Base-by-base conservation (phyloP, 2,329 filamentous ascomycete genomes). In the Bisporella sp. region DNA sequence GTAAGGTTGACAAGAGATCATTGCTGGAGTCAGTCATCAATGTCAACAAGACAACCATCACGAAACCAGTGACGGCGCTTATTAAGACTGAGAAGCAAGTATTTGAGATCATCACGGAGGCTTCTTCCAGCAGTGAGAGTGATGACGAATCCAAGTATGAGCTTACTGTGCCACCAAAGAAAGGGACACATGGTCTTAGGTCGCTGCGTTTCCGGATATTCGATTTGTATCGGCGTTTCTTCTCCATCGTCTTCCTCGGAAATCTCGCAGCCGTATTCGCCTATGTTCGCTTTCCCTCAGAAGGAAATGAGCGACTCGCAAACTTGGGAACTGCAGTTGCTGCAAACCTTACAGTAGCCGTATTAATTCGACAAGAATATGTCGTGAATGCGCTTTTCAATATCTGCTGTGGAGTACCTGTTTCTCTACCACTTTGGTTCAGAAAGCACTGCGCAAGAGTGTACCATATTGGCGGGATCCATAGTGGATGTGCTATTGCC, bases 161-260 rank as follows among this genome's bases (percentile, higher is more conserved):
- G 21, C 21, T 21, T 21, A 21, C 21, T 21, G 43, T 75, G 5
- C 71, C 72, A 4, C 61, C 61, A 5, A 77, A 77, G 62, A 66
- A 64, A 13, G 65, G 66, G 29, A 56, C 62, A 2, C 69, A 70
- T 39, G 67, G 57, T 8, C 46, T 60, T 31, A 57, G 64, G 43
- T 57, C 62, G 42, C 45, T 66, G 9, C 55, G 63, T 6, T 57
- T 65, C 42, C 43, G 52, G 31, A 62, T 78, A 50, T 69, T 79
- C 58, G 76, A 75, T 48, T 69, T 75, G 28, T 82, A 82, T 59
- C 73, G 79, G 31, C 71, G 74, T 5, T 70, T 82, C 4, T 81
- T 82, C 64, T 75, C 74, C 41, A 46, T 81, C 8, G 68, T 79
- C 30, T 73, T 75, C 51, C 56, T 78, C 37, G 62, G 66, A 51